Base-by-base conservation (phyloP, 2,329 filamentous ascomycete genomes). In the Fusarium aywerte region DNA sequence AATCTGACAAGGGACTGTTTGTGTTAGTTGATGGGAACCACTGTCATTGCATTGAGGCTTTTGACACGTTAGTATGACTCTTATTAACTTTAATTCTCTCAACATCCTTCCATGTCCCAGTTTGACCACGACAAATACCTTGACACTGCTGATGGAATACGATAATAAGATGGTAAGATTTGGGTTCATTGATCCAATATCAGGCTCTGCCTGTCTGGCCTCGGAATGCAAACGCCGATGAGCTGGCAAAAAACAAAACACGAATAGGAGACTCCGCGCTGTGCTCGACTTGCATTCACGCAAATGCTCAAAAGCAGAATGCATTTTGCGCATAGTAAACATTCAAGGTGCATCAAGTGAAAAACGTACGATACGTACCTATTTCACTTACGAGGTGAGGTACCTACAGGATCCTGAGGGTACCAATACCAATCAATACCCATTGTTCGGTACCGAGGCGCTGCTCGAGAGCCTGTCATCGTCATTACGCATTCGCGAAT, bases 31-130 rank as follows among this genome's bases (percentile, higher is more conserved):
- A 66, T 40, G 32, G 49, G 44, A 51, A 33, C 39, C 32, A 43
- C 58, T 56, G 33, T 47, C 33, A 29, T 45, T 43, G 15, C 29
- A 39, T 32, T 66, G 48, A 48, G 39, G 36, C 44, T 51, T 49
- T 65, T 67, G 65, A 68, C 65, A 67, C 65, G 65, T 65, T 68
- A 36, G 35, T 65, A 65, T 68, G 60, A 62, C 65, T 67, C 65
- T 65, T 68, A 36, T 65, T 68, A 36, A 36, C 42, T 61, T 27
- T 45, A 36, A 48, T 48, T 48, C 31, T 48, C 32, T 48, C 45
- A 48, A 13, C n/a, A 23, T 20, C 21, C 16, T 8, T 18, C 45
- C 21, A 43, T 23, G 18, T 43, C 8, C 43, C 31, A 38, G 18
- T 48, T 29, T 16, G 12, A 25, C 25, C 23, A 23, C 12, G 18